Evolutionary conservation across 306 rosid species (phyloP).

Genomic region (Sicyos edulis): DNA sequence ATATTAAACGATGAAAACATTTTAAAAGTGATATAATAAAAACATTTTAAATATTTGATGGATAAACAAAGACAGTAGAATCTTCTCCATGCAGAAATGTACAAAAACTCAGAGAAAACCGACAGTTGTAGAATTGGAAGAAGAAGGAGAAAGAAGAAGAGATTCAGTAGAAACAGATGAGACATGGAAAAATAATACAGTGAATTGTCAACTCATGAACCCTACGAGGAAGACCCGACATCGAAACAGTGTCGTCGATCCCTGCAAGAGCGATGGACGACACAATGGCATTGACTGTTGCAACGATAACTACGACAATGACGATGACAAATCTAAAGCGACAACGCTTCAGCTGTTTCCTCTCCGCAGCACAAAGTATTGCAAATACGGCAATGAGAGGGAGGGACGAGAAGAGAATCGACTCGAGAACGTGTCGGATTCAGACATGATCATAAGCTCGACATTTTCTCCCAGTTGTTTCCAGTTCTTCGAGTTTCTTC

Average conservation of each 20-base stretch:
- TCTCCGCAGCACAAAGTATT: neutral
- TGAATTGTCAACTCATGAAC: conserved; percentile 17
- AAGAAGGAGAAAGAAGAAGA: neutral
- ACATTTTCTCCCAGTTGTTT: neutral
- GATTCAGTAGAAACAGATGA: neutral
- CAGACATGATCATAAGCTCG: neutral
- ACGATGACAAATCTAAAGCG: neutral
- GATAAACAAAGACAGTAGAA: neutral
- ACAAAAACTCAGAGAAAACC: neutral
- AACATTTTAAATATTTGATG: neutral
- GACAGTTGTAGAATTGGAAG: neutral
- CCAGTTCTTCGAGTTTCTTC: conserved; percentile 26
- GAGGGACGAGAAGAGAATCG: neutral
- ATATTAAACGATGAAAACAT: too few relatives aligned
- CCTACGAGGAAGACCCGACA: conserved; percentile 14
- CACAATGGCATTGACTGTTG: neutral
- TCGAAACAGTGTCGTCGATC: neutral
- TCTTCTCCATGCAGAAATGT: conserved; percentile 5
- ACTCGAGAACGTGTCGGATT: neutral
- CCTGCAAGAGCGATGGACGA: neutral
- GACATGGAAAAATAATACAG: neutral
- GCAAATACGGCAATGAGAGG: neutral
- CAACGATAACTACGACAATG: neutral
- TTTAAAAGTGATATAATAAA: too few relatives aligned
- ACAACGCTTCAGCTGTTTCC: conserved; percentile 23